Percentiles rank a stretch among this genome's conserved stretches.
Conservation (phyloP, 2,329 filamentous ascomycete species). For the Sarocladium brachiariae region DNA sequence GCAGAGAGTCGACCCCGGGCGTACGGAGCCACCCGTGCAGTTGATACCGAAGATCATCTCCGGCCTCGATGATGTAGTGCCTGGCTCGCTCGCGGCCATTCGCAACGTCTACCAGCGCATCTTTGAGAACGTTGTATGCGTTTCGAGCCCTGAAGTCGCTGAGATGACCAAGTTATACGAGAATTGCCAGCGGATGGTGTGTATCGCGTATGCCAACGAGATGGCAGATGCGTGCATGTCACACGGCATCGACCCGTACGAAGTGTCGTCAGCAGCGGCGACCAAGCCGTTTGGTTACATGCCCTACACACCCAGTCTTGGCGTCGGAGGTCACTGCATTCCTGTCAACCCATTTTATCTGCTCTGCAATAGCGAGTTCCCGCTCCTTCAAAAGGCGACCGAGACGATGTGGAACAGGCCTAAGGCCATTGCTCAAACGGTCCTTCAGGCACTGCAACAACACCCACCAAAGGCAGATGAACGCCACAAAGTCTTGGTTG, state of each 20-base stretch:
- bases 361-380: conserved; percentile 39
- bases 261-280: conserved; percentile 41
- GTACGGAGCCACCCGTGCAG: conserved; percentile 30
- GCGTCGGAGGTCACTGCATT: conserved; percentile 51
- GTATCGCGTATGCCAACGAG: conserved; percentile 48
- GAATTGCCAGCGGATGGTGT: conserved; percentile 50
- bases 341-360: conserved; percentile 50
- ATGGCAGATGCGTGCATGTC: conserved; percentile 45
- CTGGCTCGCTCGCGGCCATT: conserved; percentile 38
- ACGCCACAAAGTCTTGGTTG: conserved; percentile 32
- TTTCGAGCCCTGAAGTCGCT: conserved; percentile 46
- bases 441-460: neutral
- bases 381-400: conserved; percentile 37
- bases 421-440: neutral
- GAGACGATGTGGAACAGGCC: conserved; percentile 38
- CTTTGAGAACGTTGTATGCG: conserved; percentile 40
- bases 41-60: conserved; percentile 48
- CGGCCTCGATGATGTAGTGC: conserved; percentile 39
- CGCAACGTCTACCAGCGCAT: conserved; percentile 35
- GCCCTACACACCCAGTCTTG: conserved; percentile 38
- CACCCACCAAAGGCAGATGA: neutral
- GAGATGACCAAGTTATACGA: conserved; percentile 55
- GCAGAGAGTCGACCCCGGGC: conserved; percentile 40
- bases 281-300: conserved; percentile 49
- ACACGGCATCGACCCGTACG: conserved; percentile 41